A percentile compares a stretch with the other conserved stretches of the same genome.
phyloP scores from a whole-genome alignment of 164 flowering plant species.

The Buxus sempervirens region DNA sequence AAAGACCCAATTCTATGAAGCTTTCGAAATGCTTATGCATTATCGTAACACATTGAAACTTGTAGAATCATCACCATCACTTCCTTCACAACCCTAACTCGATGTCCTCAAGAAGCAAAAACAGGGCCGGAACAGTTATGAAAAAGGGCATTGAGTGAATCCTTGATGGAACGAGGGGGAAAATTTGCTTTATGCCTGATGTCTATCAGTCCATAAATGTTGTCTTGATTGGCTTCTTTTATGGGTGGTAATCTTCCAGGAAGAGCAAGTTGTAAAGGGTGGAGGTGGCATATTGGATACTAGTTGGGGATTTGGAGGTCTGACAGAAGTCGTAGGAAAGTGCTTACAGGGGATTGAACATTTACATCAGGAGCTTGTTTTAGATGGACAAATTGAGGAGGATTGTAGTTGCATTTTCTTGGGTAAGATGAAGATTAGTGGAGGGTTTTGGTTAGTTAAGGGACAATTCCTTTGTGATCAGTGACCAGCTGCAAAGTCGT shows the following conservation, averaged over 20 bases:
- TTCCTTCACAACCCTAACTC: constrained; percentile 77
- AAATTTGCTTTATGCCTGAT: constrained; percentile 35
- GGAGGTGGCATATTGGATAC: constrained; percentile 70
- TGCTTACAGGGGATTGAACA: constrained; percentile 78
- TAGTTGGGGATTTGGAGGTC: constrained; percentile 36
- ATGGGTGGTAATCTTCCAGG: constrained; percentile 60
- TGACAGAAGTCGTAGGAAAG: constrained; percentile 64
- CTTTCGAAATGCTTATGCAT: constrained; percentile 57
- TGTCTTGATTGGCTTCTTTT: constrained; percentile 75
- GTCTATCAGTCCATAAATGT: constrained; percentile 56
- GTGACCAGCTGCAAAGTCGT: constrained; percentile 62
- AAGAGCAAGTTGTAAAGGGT: constrained; percentile 63
- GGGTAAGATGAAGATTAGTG: constrained; percentile 49
- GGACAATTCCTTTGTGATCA: too few species aligned
- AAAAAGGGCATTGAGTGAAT: constrained; percentile 76
- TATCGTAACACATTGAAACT: constrained; percentile 77
- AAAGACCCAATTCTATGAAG: constrained; percentile 58
- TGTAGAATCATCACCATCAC: constrained; percentile 89
- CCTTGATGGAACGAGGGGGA: constrained; percentile 61
- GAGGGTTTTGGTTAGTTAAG: too few species aligned
- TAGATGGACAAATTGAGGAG: constrained; percentile 85
- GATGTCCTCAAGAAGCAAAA: constrained; percentile 46
- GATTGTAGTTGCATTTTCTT: constrained; percentile 83
- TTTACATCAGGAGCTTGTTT: constrained; percentile 56
- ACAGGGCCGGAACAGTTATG: constrained; percentile 53